Evolutionary conservation across 2,329 filamentous ascomycete genomes (phyloP), one percentile per base, ranked within the genome.

Genomic region (Cladophialophora yegresii): DNA sequence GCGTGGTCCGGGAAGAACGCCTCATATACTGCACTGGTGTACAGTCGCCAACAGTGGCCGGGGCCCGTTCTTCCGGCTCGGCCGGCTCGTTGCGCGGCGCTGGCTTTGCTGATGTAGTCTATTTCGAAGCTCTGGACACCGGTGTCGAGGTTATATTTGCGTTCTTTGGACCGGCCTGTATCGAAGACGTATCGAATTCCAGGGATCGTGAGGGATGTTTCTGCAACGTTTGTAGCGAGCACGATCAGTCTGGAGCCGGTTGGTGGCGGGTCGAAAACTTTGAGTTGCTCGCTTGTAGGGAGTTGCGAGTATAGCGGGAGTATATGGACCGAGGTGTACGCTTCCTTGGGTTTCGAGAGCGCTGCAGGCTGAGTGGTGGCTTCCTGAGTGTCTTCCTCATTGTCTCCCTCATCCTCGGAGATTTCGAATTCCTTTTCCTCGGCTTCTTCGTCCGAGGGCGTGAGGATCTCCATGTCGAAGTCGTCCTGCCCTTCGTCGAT

Each of bases 61-160:
- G 95, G 93, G 0, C 92, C 93, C 3, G 93, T 99, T 82, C 95
- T 89, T 68, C 96, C 95, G 63, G 95, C 95, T 83, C 95, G 91
- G 78, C 95, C 95, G 64, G 92, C 87, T 75, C 95, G 86, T 77
- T 99, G 95, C 69, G 88, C 90, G 7, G 95, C 93, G 75, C 92
- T 96, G 30, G 95, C 95, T 79, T 99, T 98, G 80, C 93, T 97
- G 75, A 98, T 96, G 92, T 93, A 99, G 47, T 90, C 89, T 59
- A 99, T 86, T 72, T 96, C 90, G 74, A 96, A 99, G 73, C 90
- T 96, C 75, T 99, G 95, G 0, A 99, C 93, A 3, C 93, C 93
- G 8, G 90, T 97, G 10, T 86, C 80, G n/a, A 86, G 84, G 74
- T 98, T 91, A 72, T 95, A 98, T 63, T 89, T 90, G 67, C 93